These are phyloP conservation scores for Gautieria morchelliformis DNA, from an alignment of 768 basidiomycete species.

Conservation along the genomic window DNA sequence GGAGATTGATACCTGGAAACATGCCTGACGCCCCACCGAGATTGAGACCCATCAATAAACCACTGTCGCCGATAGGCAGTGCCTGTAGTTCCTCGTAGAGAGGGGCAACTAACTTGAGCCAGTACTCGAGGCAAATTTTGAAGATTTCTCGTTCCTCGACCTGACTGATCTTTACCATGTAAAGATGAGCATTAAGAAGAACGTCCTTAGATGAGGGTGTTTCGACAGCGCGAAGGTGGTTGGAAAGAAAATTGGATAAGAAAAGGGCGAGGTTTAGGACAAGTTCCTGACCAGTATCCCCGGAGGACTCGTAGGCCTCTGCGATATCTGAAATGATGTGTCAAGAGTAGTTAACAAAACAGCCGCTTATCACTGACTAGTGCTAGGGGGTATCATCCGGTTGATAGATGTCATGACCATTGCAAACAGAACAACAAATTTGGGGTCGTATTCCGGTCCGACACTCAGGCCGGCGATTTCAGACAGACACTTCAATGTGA, in stretches of 20 bases:
- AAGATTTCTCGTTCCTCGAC: conserved; percentile 43
- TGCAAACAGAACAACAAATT: conserved; percentile 39
- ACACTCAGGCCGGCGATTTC: conserved; percentile 39
- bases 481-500: conserved; percentile 37
- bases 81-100: conserved; percentile 40
- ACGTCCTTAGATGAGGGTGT: conserved; percentile 33
- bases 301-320: conserved; percentile 30
- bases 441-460: conserved; percentile 35
- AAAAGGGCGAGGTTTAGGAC: conserved; percentile 40
- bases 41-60: conserved; percentile 29
- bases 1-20: conserved; percentile 20
- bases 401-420: conserved; percentile 35
- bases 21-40: conserved; percentile 21
- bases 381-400: conserved; percentile 34
- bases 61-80: conserved; percentile 27
- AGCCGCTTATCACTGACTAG: conserved; percentile 19
- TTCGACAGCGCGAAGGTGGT: conserved; percentile 37
- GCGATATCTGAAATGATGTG: conserved; percentile 26
- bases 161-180: conserved; percentile 39
- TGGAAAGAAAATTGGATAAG: conserved; percentile 38
- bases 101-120: conserved; percentile 35
- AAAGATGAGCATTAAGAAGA: conserved; percentile 38
- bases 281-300: conserved; percentile 38
- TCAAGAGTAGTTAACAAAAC: background rate
- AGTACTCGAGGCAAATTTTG: conserved; percentile 45